Evolutionary conservation across 306 rosid genomes (phyloP), one percentile per base, ranked within the genome.

Genomic region (Sphenostylis stenocarpa): DNA sequence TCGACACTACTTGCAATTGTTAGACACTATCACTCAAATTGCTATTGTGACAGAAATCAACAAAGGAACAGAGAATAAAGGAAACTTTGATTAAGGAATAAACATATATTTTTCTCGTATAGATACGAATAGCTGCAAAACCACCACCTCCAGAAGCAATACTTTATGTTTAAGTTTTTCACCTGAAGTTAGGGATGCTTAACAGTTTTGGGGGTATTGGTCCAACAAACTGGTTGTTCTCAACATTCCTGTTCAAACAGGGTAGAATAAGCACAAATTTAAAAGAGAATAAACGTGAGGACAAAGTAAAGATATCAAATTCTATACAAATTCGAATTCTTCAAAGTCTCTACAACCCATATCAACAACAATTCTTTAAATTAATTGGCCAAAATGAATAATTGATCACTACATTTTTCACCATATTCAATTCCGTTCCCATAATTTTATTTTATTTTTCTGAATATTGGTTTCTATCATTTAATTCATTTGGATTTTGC

Each of bases 121-220:
- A 57, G 65, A 34, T 57, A 33, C 43, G 67, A 57, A 57, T 21
- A 57, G 7, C 64, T 47, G 14, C 34, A 55, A 23, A 13, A 55
- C 16, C 3, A 47, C 12, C 21, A 23, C 16, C 52, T 8, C 38
- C 53, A 68, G 48, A 73, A 70, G 51, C 15, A 82, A 75, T 21
- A 52, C 34, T 67, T 73, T 12, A 36, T 16, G 48, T 44, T 65
- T 70, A 49, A 36, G 60, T 70, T 14, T 75, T 78, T 84, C 65
- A 94, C 98, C 84, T 84, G 77, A 94, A 87, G 77, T 2, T 85
- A 34, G 94, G 88, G 80, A 94, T 94, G 84, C 62, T 83, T 73
- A 86, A 86, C 86, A 94, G 55, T 85, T 94, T 94, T 36, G 63
- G 89, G 61, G 98, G 98, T 85, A 94, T 87, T 69, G 91, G 87